Evolutionary conservation across 257 asterid species (phyloP).

Genomic region (Thymus mandschuricus): DNA sequence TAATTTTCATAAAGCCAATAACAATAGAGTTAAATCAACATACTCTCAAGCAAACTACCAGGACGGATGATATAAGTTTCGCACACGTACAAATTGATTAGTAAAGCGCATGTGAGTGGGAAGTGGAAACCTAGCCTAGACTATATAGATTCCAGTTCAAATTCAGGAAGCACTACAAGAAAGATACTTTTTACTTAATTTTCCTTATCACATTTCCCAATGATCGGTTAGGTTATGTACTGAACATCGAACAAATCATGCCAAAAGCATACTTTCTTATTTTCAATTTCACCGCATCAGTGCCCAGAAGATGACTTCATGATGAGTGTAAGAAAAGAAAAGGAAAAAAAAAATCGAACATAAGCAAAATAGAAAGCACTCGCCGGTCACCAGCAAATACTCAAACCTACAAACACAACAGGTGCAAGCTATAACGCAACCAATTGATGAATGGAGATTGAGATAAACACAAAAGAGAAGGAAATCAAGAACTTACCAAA

Average conservation of each 20-base stretch:
- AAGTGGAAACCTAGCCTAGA: not conserved
- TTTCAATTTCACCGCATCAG: not conserved
- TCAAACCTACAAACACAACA: conserved; percentile 52
- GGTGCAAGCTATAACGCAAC: conserved; percentile 33
- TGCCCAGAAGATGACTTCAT: too few species aligned
- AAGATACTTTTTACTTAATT: too few species aligned
- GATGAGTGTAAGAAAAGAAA: too few species aligned
- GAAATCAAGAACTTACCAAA: conserved; percentile 51
- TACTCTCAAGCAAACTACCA: not conserved
- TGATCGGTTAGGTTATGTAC: not conserved
- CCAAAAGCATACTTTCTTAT: not conserved
- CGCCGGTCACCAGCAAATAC: conserved; percentile 37
- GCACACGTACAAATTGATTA: not conserved
- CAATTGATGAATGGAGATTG: not conserved
- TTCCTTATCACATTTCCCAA: not conserved
- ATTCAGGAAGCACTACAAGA: not conserved
- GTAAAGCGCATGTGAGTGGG: not conserved
- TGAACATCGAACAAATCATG: conserved; percentile 9
- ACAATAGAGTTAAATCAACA: too few species aligned
- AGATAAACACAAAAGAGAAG: not conserved
- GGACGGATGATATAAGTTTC: not conserved
- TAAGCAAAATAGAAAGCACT: conserved; percentile 40
- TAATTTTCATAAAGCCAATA: not conserved
- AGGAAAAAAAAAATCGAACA: not conserved
- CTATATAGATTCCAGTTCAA: not conserved